A percentile compares a stretch with the other conserved stretches of the same genome.
These are phyloP conservation scores for Phytophthora cryptogea DNA, from an alignment of 352 stramenopile species.

Conservation along the genomic window DNA sequence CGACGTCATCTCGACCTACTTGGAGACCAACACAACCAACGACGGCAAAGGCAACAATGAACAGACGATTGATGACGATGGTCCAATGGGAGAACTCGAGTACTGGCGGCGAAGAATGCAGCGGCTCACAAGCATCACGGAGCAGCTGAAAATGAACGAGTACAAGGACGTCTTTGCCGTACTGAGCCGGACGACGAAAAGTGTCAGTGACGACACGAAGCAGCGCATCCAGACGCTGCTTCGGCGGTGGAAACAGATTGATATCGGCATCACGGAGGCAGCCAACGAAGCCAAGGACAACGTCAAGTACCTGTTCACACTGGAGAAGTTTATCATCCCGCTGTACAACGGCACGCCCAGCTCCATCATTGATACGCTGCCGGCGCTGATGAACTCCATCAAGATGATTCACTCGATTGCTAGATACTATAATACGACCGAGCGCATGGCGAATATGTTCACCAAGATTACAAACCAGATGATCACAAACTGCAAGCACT, in stretches of 20 bases:
- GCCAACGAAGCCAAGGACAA: constrained; percentile 99
- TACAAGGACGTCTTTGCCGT: constrained; percentile 95
- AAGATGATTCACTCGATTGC: constrained; percentile 99
- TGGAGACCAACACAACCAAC: constrained; percentile 88
- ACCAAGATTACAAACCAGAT: constrained; percentile 99
- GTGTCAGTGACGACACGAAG: constrained; percentile 88
- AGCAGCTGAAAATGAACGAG: constrained; percentile 98
- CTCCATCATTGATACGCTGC: constrained; percentile 98
- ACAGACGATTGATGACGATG: constrained; percentile 85
- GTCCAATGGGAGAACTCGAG: constrained; percentile 96
- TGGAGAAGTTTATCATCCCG: constrained; percentile 96
- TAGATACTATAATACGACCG: constrained; percentile 98
- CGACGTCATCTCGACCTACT: constrained; percentile 94
- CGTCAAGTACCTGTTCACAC: constrained; percentile 98
- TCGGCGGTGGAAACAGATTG: constrained; percentile 97
- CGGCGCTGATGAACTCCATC: constrained; percentile 98
- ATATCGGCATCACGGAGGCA: constrained; percentile 98
- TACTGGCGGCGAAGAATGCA: constrained; percentile 97
- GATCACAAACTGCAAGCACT: constrained; percentile 98
- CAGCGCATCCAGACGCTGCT: constrained; percentile 94
- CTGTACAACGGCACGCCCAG: constrained; percentile 93
- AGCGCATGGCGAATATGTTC: constrained; percentile 97
- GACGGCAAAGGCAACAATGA: constrained; percentile 66
- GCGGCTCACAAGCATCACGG: constrained; percentile 97
- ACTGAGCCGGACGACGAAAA: constrained; percentile 87